Evolutionary conservation across 495 filamentous ascomycete species (phyloP).

Genomic region (Aspergillus indologenus): DNA sequence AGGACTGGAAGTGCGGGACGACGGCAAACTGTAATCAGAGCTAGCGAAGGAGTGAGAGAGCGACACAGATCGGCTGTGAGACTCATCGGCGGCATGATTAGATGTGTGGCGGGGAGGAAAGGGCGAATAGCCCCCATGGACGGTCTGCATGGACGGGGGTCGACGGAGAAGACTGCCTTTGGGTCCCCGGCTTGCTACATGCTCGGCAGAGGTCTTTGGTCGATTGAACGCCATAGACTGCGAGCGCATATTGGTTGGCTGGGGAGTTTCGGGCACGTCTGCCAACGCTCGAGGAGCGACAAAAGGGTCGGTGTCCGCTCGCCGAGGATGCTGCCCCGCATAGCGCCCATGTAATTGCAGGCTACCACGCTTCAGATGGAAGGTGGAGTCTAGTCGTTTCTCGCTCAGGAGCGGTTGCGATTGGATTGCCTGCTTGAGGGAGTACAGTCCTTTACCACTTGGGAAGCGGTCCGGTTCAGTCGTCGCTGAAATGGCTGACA

Average conservation of each 20-base stretch:
- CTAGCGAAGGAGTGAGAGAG: slow-evolving; percentile 21
- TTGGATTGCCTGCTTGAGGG: slow-evolving; percentile 7
- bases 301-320: slow-evolving; percentile 9
- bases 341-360: slow-evolving; percentile 11
- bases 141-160: slow-evolving; percentile 30
- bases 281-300: slow-evolving; percentile 25
- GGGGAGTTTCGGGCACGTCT: slow-evolving; percentile 27
- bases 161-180: slow-evolving; percentile 22
- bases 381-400: not conserved
- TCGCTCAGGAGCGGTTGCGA: slow-evolving; percentile 16
- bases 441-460: slow-evolving; percentile 6
- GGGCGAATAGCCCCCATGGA: slow-evolving; percentile 25
- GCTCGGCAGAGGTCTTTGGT: slow-evolving; percentile 30
- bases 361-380: slow-evolving; percentile 8
- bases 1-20: slow-evolving; percentile 24
- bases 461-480: slow-evolving; percentile 6
- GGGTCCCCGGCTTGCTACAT: slow-evolving; percentile 14
- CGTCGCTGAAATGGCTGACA: not conserved
- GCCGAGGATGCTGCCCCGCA: slow-evolving; percentile 5
- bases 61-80: slow-evolving; percentile 19
- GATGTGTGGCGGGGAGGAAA: slow-evolving; percentile 18
- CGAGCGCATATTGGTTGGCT: slow-evolving; percentile 14
- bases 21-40: slow-evolving; percentile 24
- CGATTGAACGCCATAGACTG: slow-evolving; percentile 26
- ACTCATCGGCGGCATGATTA: slow-evolving; percentile 18